Evolutionary conservation across 1,139 yeast species (phyloP).

Genomic region (Sugiyamaella japonica): DNA sequence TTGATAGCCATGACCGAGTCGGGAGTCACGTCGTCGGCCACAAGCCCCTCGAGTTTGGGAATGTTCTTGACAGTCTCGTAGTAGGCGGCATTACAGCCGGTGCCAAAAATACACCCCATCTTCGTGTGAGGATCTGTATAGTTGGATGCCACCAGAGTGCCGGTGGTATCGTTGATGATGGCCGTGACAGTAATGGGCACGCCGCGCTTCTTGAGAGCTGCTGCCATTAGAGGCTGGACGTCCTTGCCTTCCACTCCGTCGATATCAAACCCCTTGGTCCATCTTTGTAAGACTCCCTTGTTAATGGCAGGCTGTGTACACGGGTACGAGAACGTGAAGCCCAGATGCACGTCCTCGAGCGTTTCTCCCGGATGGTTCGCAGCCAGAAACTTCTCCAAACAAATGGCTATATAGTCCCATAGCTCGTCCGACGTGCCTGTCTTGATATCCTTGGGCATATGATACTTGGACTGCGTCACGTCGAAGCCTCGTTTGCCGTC

Average conservation of each 20-base stretch:
- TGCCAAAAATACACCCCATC: slow-evolving; percentile 96
- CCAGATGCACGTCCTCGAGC: slow-evolving; percentile 57
- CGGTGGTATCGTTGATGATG: slow-evolving; percentile 94
- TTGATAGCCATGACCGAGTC: slow-evolving; percentile 89
- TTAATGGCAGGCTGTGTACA: slow-evolving; percentile 82
- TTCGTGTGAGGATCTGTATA: slow-evolving; percentile 85
- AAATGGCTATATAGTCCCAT: slow-evolving; percentile 83
- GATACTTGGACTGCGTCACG: slow-evolving; percentile 77
- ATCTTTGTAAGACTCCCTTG: slow-evolving; percentile 84
- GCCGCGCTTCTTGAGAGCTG: slow-evolving; percentile 59
- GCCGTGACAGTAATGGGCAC: slow-evolving; percentile 89
- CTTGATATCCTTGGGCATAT: slow-evolving; percentile 70
- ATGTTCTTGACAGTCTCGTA: slow-evolving; percentile 73
- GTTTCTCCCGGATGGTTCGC: slow-evolving; percentile 58
- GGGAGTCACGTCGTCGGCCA: slow-evolving; percentile 60
- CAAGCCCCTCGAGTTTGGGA: slow-evolving; percentile 77
- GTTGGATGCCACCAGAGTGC: slow-evolving; percentile 93
- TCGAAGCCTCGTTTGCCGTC: slow-evolving; percentile 79
- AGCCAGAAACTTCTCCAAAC: slow-evolving; percentile 62
- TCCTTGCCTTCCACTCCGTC: slow-evolving; percentile 92
- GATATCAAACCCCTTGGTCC: slow-evolving; percentile 98
- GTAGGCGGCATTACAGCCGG: slow-evolving; percentile 97
- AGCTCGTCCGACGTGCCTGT: slow-evolving; percentile 74
- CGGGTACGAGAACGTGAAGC: slow-evolving; percentile 95
- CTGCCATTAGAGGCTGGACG: slow-evolving; percentile 88